Evolutionary conservation across 495 filamentous ascomycete genomes (phyloP).

Genomic region (Podospora tetraspora): DNA sequence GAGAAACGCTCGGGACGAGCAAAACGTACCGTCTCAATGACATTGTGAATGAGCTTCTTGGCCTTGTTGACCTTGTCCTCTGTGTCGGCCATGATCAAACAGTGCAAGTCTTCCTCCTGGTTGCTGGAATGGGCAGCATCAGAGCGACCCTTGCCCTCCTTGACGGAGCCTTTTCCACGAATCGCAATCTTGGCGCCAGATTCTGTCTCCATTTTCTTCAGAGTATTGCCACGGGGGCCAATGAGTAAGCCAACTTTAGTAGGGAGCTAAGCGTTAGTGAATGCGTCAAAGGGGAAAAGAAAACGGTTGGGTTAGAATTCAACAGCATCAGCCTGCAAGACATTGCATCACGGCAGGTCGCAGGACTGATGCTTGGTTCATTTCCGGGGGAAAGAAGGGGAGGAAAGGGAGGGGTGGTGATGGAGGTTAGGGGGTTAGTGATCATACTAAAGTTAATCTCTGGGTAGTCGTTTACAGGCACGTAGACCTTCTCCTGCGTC

Average conservation of each 20-base stretch:
- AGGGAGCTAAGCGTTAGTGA: slow-evolving; percentile 88
- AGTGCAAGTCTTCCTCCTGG: slow-evolving; percentile 98
- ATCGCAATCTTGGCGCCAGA: slow-evolving; percentile 98
- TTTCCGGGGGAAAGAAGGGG: slow-evolving; percentile 20
- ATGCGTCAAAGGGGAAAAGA: slow-evolving; percentile 39
- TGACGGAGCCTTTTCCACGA: slow-evolving; percentile 97
- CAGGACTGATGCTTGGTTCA: slow-evolving; percentile 33
- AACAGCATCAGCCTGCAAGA: slow-evolving; percentile 26
- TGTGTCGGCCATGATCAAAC: slow-evolving; percentile 97
- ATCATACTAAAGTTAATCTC: slow-evolving; percentile 99
- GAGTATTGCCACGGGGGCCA: slow-evolving; percentile 97
- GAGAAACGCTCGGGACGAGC: neutral
- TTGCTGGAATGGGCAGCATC: slow-evolving; percentile 98
- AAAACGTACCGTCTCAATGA: slow-evolving; percentile 87
- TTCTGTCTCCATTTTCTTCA: slow-evolving; percentile 99
- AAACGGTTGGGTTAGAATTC: slow-evolving; percentile 37
- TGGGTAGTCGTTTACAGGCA: slow-evolving; percentile 99
- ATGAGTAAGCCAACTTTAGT: slow-evolving; percentile 99
- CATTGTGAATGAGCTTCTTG: slow-evolving; percentile 92
- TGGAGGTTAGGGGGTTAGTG: slow-evolving; percentile 93
- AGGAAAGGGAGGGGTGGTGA: slow-evolving; percentile 49
- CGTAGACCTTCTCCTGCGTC: slow-evolving; percentile 99
- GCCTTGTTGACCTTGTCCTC: slow-evolving; percentile 98
- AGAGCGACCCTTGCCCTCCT: slow-evolving; percentile 98
- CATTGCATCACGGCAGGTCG: slow-evolving; percentile 26